phyloP scores from a whole-genome alignment of 352 stramenopile species.

The Pythium aristosporum region DNA sequence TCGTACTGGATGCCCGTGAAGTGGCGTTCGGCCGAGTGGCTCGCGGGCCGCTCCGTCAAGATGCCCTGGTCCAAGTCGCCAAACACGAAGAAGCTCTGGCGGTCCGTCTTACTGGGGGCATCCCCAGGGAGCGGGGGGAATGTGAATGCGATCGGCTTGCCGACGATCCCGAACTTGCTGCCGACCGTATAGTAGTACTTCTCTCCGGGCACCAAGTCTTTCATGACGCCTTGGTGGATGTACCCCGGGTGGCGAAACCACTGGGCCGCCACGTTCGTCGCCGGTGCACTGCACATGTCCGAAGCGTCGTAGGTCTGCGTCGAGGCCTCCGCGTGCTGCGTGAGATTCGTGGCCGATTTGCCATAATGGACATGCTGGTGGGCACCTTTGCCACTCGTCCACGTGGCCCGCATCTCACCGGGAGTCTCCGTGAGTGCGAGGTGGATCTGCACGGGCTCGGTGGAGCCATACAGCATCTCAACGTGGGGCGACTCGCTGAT shows the following conservation, averaged over 20 bases:
- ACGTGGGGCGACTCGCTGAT: constrained; percentile 31
- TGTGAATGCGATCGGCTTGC: constrained; percentile 30
- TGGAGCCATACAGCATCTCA: constrained; percentile 29
- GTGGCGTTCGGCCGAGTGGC: constrained; percentile 21
- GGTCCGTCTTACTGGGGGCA: background rate
- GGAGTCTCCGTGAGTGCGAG: constrained; percentile 30
- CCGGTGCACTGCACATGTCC: constrained; percentile 33
- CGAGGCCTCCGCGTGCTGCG: constrained; percentile 10
- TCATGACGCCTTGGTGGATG: constrained; percentile 36
- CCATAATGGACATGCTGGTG: constrained; percentile 30
- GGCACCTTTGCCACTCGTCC: constrained; percentile 29
- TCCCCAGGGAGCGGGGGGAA: constrained; percentile 15
- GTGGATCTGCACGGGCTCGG: constrained; percentile 39
- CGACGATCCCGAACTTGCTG: constrained; percentile 34
- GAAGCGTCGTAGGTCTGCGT: constrained; percentile 23
- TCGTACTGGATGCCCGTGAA: constrained; percentile 15
- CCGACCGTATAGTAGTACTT: constrained; percentile 40
- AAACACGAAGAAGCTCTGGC: constrained; percentile 35
- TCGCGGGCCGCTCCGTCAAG: constrained; percentile 4
- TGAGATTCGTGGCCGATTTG: constrained; percentile 5
- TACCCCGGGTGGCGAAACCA: constrained; percentile 40
- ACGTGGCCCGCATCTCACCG: constrained; percentile 41
- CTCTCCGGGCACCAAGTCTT: constrained; percentile 19
- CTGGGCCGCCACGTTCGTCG: constrained; percentile 17
- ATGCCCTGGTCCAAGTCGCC: constrained; percentile 32